Evolutionary conservation across 345 rosid species (phyloP), one percentile per base, ranked within the genome.

Genomic region (Gossypium longicalyx): DNA sequence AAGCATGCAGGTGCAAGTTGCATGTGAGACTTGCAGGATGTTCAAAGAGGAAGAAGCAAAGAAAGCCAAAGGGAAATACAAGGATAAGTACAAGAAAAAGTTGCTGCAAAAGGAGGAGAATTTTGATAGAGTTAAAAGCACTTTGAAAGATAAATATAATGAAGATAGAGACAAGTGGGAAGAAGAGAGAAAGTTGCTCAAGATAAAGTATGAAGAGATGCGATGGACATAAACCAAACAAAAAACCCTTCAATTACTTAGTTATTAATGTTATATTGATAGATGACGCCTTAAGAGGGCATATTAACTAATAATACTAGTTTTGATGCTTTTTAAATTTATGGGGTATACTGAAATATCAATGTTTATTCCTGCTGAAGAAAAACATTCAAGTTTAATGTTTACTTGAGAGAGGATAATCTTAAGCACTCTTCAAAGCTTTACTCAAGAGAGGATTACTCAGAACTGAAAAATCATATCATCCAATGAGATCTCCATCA

Each of bases 91-190:
- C 44, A 15, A 48, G 72, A 49, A 4, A 8, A 69, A 69, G 45
- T 25, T 69, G 72, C 9, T 12, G 44, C 58, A 12, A 25, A 69
- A 69, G n/a, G 44, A 69, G 45, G 72, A 69, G 72, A 69, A 16
- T 8, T 49, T 69, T 20, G 29, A 67, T 54, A 67, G 22, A 12
- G 54, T 45, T 13, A 67, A 45, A 2, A 67, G 54, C 54, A 45
- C 6, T 9, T 23, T 67, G 71, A 67, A 69, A 51, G 72, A 69
- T 51, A 9, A 69, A 51, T 9, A 69, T 7, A 27, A 25, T 69
- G 72, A 69, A 51, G 72, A 69, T 25, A 38, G 45, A 29, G 45
- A 3, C 7, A 25, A 69, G 59, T 69, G 72, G 72, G 72, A 69
- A 48, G 43, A 68, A 23, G 72, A 68, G 44, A 23, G 44, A 22